Percentiles rank a stretch among this genome's conserved stretches.
These are phyloP conservation scores for Solanum chaucha DNA, from an alignment of 257 asterid genomes.

Conservation along the genomic window DNA sequence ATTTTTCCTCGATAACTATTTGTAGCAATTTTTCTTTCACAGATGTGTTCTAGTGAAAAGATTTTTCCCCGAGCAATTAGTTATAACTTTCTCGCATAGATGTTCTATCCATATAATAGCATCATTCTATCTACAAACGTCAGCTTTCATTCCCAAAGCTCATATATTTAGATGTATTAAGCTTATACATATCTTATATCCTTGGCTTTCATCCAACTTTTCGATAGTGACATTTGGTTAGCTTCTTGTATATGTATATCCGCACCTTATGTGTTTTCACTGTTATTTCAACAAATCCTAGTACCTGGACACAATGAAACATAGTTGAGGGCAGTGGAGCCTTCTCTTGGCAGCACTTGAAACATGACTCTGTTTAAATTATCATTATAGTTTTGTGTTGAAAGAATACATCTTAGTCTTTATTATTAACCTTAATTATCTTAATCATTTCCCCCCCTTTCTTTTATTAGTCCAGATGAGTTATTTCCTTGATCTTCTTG, in stretches of 20 bases:
- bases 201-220: neutral
- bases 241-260: neutral
- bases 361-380: neutral
- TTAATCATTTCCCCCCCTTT: neutral
- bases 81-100: neutral
- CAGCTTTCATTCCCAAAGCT: neutral
- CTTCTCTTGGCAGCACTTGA: neutral
- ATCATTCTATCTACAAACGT: neutral
- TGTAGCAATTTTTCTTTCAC: neutral
- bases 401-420: neutral
- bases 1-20: neutral
- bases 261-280: neutral
- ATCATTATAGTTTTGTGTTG: neutral
- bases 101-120: neutral
- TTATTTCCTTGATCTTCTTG: slow-evolving; percentile 13
- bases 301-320: neutral
- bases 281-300: neutral
- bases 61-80: neutral
- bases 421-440: neutral
- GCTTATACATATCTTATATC: neutral
- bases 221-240: neutral
- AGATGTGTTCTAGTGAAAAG: neutral
- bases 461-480: slow-evolving; percentile 4
- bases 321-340: neutral
- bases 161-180: neutral